Percentiles rank a stretch among this genome's conserved stretches.
phyloP scores from a whole-genome alignment of 306 rosid genomes.

The Lathyrus oleraceus region DNA sequence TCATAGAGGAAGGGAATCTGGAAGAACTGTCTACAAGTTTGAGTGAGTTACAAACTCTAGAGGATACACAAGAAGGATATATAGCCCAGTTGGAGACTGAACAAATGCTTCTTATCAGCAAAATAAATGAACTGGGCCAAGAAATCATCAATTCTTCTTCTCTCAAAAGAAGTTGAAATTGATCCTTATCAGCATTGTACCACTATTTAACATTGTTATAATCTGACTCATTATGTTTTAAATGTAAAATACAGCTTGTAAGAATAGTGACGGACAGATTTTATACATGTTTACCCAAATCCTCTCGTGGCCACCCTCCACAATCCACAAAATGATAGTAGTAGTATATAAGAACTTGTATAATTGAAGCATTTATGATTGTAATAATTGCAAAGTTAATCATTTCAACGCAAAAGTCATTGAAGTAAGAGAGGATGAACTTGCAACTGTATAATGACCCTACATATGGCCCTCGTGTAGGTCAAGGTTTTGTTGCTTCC shows the following conservation, averaged over 20 bases:
- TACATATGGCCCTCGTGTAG: too few species aligned
- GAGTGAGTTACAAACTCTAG: conserved; percentile 72
- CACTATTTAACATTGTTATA: neutral
- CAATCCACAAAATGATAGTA: conserved; percentile 19
- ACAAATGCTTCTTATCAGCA: conserved; percentile 80
- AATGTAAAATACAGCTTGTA: conserved; percentile 2
- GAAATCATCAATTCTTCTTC: conserved; percentile 70
- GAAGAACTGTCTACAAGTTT: conserved; percentile 62
- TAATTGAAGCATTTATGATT: neutral
- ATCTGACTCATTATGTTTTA: conserved; percentile 4
- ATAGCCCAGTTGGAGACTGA: conserved; percentile 80
- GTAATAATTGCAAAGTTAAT: neutral
- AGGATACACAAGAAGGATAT: conserved; percentile 75
- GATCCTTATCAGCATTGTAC: conserved; percentile 21
- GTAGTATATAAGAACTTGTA: conserved; percentile 17
- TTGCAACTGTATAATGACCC: too few species aligned
- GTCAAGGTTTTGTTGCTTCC: too few species aligned
- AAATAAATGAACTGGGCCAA: conserved; percentile 76
- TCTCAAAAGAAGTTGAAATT: conserved; percentile 41
- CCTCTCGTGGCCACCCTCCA: conserved; percentile 23
- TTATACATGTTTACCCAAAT: conserved; percentile 16
- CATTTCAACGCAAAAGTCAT: too few species aligned
- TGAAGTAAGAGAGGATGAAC: too few species aligned
- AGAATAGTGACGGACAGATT: neutral
- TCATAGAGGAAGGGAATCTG: conserved; percentile 65